Conservation (phyloP, 805 yeast genomes). For the Wickerhamomyces ciferrii region DNA sequence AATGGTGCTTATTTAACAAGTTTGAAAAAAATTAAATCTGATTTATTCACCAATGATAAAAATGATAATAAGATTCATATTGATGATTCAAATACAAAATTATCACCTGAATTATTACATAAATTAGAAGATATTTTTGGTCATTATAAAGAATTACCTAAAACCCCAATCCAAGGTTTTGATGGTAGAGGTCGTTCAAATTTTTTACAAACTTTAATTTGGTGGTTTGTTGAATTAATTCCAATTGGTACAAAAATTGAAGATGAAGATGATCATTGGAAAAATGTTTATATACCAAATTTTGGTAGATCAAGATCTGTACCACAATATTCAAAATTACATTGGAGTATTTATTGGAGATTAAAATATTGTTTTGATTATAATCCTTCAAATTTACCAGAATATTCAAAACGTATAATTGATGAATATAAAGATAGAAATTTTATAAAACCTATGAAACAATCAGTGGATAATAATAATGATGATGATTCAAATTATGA, state of each 20-base stretch:
- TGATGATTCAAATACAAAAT: not conserved
- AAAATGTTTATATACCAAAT: constrained; percentile 45
- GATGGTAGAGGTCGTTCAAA: constrained; percentile 35
- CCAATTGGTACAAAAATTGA: constrained; percentile 53
- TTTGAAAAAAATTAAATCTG: constrained; percentile 10
- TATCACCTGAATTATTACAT: not conserved
- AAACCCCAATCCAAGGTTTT: constrained; percentile 19
- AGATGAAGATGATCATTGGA: constrained; percentile 44
- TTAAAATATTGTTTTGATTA: constrained; percentile 40
- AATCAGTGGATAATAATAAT: not conserved
- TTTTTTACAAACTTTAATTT: constrained; percentile 26
- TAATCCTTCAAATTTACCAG: constrained; percentile 39
- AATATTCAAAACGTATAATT: constrained; percentile 21
- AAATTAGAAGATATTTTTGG: constrained; percentile 5
- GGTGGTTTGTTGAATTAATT: constrained; percentile 64
- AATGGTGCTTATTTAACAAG: constrained; percentile 13
- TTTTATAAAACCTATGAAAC: not conserved
- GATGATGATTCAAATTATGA: not conserved
- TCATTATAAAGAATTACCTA: constrained; percentile 18
- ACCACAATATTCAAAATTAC: constrained; percentile 42
- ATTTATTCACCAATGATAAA: too few species aligned
- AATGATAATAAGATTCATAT: too few species aligned
- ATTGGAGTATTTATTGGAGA: constrained; percentile 64
- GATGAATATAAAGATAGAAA: constrained; percentile 10
- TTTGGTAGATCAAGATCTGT: constrained; percentile 47